Conservation (phyloP, 768 basidiomycete genomes). For the Termitomyces sp. region DNA sequence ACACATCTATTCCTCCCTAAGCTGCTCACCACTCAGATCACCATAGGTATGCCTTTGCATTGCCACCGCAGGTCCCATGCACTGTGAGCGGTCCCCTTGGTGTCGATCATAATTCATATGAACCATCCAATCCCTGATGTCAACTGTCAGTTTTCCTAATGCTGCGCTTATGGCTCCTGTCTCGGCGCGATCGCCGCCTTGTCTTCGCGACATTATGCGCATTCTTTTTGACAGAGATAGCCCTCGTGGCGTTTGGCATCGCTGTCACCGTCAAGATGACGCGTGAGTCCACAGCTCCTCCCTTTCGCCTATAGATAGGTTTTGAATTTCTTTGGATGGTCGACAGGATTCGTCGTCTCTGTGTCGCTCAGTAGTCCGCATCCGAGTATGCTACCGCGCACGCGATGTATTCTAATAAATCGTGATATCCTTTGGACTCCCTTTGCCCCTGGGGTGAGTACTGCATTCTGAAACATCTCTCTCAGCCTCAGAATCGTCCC, state of each 20-base stretch:
- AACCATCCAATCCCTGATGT: neutral
- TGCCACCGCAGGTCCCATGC: conserved; percentile 29
- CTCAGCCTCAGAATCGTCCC: neutral
- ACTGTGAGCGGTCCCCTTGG: conserved; percentile 22
- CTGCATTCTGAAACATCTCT: no score
- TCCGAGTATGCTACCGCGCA: no score
- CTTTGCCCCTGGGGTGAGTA: conserved; percentile 5
- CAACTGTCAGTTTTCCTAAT: conserved; percentile 30
- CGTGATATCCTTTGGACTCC: conserved; percentile 6
- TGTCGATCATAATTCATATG: neutral
- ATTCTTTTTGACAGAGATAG: conserved; percentile 26
- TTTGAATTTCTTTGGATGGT: neutral
- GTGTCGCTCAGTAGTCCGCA: neutral
- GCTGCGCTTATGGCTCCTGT: conserved; percentile 35
- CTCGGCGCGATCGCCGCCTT: conserved; percentile 23
- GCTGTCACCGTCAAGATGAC: conserved; percentile 22
- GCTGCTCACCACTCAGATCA: neutral
- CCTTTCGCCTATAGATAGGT: neutral
- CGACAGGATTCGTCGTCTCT: neutral
- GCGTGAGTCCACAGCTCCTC: conserved; percentile 16
- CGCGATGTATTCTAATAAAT: neutral
- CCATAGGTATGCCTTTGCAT: conserved; percentile 29
- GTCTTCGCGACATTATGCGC: conserved; percentile 24
- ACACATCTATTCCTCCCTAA: neutral
- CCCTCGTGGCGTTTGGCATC: conserved; percentile 17